Percentiles rank a stretch among this genome's conserved stretches.
These are phyloP conservation scores for Liquidambar formosana DNA, from an alignment of 164 flowering plant species.

Conservation along the genomic window DNA sequence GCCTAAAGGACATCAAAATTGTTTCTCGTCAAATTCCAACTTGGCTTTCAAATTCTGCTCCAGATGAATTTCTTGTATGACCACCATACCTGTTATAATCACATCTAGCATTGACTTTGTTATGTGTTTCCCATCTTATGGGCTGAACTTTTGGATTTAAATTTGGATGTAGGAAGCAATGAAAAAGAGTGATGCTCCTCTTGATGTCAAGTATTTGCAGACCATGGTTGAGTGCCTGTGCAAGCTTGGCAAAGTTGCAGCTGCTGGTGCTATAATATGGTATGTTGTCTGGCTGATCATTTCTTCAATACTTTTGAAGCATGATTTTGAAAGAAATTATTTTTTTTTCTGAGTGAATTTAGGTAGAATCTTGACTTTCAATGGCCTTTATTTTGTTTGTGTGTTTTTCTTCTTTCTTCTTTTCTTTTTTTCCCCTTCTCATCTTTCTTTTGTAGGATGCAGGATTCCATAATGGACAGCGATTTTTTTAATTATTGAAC, in stretches of 20 bases:
- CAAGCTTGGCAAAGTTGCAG: slow-evolving; percentile 97
- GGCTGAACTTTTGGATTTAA: slow-evolving; percentile 15
- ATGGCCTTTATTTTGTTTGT: not conserved
- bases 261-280: slow-evolving; percentile 98
- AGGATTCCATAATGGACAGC: too few species aligned
- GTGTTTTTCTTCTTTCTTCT: not conserved
- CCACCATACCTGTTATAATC: not conserved
- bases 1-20: slow-evolving; percentile 40
- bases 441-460: not conserved
- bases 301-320: slow-evolving; percentile 4
- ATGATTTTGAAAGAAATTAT: slow-evolving; percentile 1
- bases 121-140: not conserved
- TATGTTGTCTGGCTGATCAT: slow-evolving; percentile 34
- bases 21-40: slow-evolving; percentile 61
- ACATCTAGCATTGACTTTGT: slow-evolving; percentile 2
- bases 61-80: slow-evolving; percentile 92
- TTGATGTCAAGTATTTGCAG: slow-evolving; percentile 89
- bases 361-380: too few species aligned
- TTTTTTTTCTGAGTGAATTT: too few species aligned
- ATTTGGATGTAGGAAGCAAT: slow-evolving; percentile 66
- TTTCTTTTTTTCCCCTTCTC: not conserved
- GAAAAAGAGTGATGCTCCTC: slow-evolving; percentile 83
- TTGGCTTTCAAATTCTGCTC: slow-evolving; percentile 86
- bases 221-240: slow-evolving; percentile 96
- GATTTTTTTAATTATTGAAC: too few species aligned